Conservation (phyloP, 2,329 filamentous ascomycete genomes). For the Diaporthe helianthi region DNA sequence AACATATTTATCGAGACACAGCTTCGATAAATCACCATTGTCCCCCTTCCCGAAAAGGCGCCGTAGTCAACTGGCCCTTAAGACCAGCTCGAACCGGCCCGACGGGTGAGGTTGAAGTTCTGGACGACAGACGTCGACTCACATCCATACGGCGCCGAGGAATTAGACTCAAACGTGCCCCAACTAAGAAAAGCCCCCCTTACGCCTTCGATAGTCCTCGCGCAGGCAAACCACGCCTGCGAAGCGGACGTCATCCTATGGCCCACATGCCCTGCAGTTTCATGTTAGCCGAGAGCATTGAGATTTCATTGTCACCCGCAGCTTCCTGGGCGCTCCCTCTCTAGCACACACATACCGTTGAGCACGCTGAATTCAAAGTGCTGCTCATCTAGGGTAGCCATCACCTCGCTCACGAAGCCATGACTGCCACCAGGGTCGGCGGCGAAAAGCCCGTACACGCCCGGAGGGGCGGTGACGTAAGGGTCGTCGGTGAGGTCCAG, state of each 20-base stretch:
- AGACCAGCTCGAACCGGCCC: too few relatives aligned
- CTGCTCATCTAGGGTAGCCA: conserved; percentile 1
- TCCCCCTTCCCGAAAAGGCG: too few relatives aligned
- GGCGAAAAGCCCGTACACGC: conserved; percentile 15
- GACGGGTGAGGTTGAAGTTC: not conserved
- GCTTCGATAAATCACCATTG: not conserved
- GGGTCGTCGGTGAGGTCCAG: conserved; percentile 24
- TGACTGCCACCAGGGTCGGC: conserved; percentile 13
- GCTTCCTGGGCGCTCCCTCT: too few relatives aligned
- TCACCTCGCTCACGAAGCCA: not conserved
- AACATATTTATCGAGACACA: not conserved
- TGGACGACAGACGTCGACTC: conserved; percentile 1
- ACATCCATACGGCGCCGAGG: conserved; percentile 10
- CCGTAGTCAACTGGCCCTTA: too few relatives aligned
- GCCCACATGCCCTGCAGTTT: not conserved
- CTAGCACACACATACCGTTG: not conserved
- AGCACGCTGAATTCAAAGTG: conserved; percentile 23
- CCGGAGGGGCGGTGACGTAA: not conserved
- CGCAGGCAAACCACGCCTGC: conserved; percentile 31
- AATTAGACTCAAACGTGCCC: conserved; percentile 5
- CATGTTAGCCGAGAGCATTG: not conserved
- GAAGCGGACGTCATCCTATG: conserved; percentile 21
- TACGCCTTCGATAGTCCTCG: not conserved
- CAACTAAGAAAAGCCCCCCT: conserved; percentile 26
- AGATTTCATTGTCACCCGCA: too few relatives aligned